Evolutionary conservation across 2,329 filamentous ascomycete species (phyloP).

Genomic region (Phyllosticta citribraziliensis): DNA sequence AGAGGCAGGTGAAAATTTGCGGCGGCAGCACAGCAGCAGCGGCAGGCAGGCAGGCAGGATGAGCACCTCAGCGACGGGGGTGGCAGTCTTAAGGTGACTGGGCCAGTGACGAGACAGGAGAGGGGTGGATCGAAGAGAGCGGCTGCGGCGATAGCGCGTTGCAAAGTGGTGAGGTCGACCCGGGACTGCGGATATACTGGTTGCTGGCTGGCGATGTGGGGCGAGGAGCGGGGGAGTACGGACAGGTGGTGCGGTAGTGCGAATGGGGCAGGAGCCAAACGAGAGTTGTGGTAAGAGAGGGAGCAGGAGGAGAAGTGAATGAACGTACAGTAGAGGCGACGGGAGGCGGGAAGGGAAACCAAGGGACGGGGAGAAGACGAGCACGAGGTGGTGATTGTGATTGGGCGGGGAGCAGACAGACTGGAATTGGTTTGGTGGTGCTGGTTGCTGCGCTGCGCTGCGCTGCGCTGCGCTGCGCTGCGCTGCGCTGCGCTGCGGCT

Average conservation of each 20-base stretch:
- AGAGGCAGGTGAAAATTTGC: neutral
- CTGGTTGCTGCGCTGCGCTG: neutral
- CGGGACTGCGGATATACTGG: neutral
- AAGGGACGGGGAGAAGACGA: neutral
- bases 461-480: no score
- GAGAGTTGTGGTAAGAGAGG: constrained; percentile 1
- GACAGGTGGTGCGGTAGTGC: neutral
- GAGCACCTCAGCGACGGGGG: neutral
- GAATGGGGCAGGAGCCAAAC: constrained; percentile 4
- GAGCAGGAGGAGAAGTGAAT: neutral
- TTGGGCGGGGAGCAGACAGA: neutral
- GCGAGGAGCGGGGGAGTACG: neutral
- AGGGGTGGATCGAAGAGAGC: constrained; percentile 1
- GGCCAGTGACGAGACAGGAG: neutral
- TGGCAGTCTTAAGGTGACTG: neutral
- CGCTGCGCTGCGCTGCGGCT: neutral
- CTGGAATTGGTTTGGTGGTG: neutral
- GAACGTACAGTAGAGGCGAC: no score
- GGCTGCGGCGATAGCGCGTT: constrained; percentile 6
- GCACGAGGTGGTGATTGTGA: neutral
- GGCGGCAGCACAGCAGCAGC: no score
- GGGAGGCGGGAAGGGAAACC: neutral
- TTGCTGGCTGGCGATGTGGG: constrained; percentile 2
- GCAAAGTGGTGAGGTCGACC: neutral
- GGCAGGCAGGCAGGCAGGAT: neutral